Conservation (phyloP, 805 yeast genomes). For the Hanseniaspora mollemarum region DNA sequence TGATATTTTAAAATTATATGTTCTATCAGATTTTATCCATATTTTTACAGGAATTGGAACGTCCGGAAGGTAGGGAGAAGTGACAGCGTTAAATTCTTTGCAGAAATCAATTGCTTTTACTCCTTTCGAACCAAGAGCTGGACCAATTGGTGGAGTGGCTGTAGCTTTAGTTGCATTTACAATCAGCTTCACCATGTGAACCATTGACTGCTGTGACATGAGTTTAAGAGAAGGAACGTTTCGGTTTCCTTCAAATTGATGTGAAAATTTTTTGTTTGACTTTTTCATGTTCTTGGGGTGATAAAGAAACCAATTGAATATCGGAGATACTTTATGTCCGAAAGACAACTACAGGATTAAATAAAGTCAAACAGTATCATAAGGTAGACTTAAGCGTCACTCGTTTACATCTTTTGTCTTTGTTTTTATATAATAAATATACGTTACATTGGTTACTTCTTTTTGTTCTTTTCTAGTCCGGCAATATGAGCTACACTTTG, state of each 20-base stretch:
- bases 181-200: conserved; percentile 58
- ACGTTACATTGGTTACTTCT: conserved; percentile 17
- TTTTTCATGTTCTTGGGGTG: too few relatives aligned
- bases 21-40: conserved; percentile 82
- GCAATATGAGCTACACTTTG: conserved; percentile 94
- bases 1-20: conserved; percentile 74
- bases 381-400: neutral
- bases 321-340: neutral
- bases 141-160: conserved; percentile 98
- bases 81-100: conserved; percentile 94
- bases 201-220: neutral
- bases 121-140: conserved; percentile 96
- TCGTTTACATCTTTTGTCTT: too few relatives aligned
- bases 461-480: conserved; percentile 74
- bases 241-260: neutral
- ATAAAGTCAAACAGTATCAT: too few relatives aligned
- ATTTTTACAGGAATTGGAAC: conserved; percentile 80
- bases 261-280: neutral
- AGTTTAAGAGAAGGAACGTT: too few relatives aligned
- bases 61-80: conserved; percentile 77
- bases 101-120: conserved; percentile 97
- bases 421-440: neutral
- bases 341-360: neutral
- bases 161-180: conserved; percentile 98
- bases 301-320: neutral